Percentiles rank a stretch among this genome's conserved stretches.
Conservation (phyloP, 345 rosid genomes). For the Eucalyptus brandiana region DNA sequence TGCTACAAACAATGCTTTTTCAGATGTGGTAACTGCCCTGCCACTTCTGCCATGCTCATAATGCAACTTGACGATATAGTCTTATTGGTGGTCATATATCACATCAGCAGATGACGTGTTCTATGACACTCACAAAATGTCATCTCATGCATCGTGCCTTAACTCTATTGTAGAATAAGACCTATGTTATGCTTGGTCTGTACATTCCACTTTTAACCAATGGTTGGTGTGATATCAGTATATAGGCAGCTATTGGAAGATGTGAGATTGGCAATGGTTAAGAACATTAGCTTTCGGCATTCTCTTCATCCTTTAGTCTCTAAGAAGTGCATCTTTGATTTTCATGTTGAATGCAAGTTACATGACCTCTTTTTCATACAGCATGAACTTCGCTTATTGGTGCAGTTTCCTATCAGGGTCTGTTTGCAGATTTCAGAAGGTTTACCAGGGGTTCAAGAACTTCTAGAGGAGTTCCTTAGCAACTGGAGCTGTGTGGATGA, state of each 20-base stretch:
- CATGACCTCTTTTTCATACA: not conserved
- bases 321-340: not conserved
- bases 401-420: constrained; percentile 19
- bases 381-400: not conserved
- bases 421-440: constrained; percentile 72
- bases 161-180: not conserved
- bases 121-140: not conserved
- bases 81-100: not conserved
- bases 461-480: constrained; percentile 65
- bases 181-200: not conserved
- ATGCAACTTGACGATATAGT: not conserved
- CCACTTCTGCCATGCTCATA: not conserved
- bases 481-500: constrained; percentile 52
- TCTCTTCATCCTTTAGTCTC: not conserved
- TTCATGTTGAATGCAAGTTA: not conserved
- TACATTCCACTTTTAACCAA: not conserved
- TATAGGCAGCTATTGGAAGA: not conserved
- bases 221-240: not conserved
- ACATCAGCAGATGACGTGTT: not conserved
- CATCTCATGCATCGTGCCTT: not conserved
- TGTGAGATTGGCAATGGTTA: not conserved
- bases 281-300: not conserved
- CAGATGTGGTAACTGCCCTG: not conserved
- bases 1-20: not conserved
- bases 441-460: constrained; percentile 34